Conservation (phyloP, 495 filamentous ascomycete species). For the Apiosordaria backusii region DNA sequence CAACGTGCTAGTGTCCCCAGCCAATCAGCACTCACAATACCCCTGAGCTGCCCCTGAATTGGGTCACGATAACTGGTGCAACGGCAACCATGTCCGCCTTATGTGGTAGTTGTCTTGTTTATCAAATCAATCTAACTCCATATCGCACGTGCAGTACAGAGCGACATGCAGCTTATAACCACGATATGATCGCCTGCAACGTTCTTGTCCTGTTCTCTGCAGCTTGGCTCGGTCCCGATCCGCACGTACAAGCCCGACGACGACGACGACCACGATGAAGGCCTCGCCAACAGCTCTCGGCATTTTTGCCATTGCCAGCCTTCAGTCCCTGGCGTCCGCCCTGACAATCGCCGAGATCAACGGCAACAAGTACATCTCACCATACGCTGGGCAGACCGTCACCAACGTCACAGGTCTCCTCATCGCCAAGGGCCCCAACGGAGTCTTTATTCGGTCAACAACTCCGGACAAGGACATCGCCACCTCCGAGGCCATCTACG, state of each 20-base stretch:
- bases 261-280: constrained; percentile 18
- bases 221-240: not conserved
- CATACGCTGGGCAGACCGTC: constrained; percentile 48
- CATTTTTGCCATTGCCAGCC: constrained; percentile 21
- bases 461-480: constrained; percentile 43
- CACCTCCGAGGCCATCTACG: constrained; percentile 53
- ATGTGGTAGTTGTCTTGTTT: not conserved
- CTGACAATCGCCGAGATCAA: constrained; percentile 60
- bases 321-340: constrained; percentile 34
- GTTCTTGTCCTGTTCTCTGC: not conserved
- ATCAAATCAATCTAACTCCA: not conserved
- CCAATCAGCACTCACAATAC: constrained; percentile 13
- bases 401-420: constrained; percentile 55
- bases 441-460: constrained; percentile 56
- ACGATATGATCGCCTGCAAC: constrained; percentile 2
- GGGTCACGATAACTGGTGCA: constrained; percentile 4
- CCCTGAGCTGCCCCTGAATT: constrained; percentile 14
- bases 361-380: constrained; percentile 56
- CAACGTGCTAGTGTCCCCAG: constrained; percentile 7
- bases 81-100: constrained; percentile 5
- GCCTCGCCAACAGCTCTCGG: constrained; percentile 13
- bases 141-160: not conserved
- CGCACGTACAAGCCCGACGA: not conserved
- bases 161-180: not conserved
- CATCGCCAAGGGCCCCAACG: constrained; percentile 55